Evolutionary conservation across 805 yeast genomes (phyloP).

Genomic region (Ogataea glucozyma): DNA sequence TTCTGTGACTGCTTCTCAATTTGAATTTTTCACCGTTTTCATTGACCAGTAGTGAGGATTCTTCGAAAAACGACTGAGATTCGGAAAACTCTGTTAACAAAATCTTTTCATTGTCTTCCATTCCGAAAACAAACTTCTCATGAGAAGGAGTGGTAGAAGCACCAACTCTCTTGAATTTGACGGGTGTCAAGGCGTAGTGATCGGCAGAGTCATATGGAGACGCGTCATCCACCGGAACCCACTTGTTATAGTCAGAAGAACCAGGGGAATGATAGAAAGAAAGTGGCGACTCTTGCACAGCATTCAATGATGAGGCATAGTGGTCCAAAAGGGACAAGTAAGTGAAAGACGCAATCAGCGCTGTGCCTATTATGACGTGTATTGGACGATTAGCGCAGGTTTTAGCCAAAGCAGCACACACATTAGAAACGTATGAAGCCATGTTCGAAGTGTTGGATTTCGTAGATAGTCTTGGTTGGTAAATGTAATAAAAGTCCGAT

Average conservation of each 20-base stretch:
- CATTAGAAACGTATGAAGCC: slow-evolving; percentile 24
- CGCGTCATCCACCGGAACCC: slow-evolving; percentile 51
- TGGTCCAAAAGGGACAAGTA: slow-evolving; percentile 75
- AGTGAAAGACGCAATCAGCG: slow-evolving; percentile 75
- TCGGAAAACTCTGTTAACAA: slow-evolving; percentile 34
- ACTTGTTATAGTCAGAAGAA: slow-evolving; percentile 38
- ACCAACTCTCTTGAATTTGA: slow-evolving; percentile 53
- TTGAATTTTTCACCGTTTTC: slow-evolving; percentile 59
- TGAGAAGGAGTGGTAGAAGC: slow-evolving; percentile 43
- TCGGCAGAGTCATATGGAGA: slow-evolving; percentile 42
- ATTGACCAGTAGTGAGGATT: slow-evolving; percentile 23
- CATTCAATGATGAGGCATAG: slow-evolving; percentile 40
- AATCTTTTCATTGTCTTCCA: slow-evolving; percentile 44
- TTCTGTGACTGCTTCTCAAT: slow-evolving; percentile 54
- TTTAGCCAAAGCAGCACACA: slow-evolving; percentile 36
- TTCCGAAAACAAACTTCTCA: slow-evolving; percentile 40
- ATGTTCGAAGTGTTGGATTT: slow-evolving; percentile 4
- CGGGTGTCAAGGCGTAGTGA: slow-evolving; percentile 53
- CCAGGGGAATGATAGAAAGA: slow-evolving; percentile 41
- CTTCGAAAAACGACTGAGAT: slow-evolving; percentile 25
- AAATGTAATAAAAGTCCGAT: too few species aligned
- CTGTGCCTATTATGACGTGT: slow-evolving; percentile 72
- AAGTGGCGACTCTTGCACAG: slow-evolving; percentile 14
- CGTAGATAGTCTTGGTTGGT: too few species aligned
- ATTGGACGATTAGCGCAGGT: slow-evolving; percentile 81